phyloP scores from a whole-genome alignment of 768 basidiomycete genomes.

The Steccherinum ochraceum region DNA sequence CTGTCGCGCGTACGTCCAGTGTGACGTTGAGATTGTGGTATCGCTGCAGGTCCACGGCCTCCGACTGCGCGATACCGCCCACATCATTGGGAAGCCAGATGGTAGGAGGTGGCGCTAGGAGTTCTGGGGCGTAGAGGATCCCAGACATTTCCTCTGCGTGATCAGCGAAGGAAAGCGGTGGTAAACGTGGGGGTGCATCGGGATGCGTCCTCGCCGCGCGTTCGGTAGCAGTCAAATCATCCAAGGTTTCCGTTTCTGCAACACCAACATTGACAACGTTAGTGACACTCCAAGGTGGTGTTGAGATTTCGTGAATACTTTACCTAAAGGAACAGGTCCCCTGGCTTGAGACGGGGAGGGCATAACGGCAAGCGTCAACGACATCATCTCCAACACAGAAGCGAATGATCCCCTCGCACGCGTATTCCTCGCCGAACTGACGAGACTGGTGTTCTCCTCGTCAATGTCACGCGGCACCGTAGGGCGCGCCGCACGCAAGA shows the following conservation, averaged over 20 bases:
- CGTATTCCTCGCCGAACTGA: slow-evolving; percentile 28
- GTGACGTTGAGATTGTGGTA: slow-evolving; percentile 69
- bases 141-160: slow-evolving; percentile 74
- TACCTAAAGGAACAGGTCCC: slow-evolving; percentile 64
- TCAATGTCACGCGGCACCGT: slow-evolving; percentile 25
- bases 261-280: not conserved
- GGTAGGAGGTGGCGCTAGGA: slow-evolving; percentile 69
- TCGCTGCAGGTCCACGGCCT: slow-evolving; percentile 69
- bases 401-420: slow-evolving; percentile 68
- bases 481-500: slow-evolving; percentile 38
- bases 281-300: too few species aligned
- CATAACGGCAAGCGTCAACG: slow-evolving; percentile 66
- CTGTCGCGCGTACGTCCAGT: slow-evolving; percentile 54
- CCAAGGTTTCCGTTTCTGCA: slow-evolving; percentile 71
- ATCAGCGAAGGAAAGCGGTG: slow-evolving; percentile 62
- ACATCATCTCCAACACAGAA: slow-evolving; percentile 83
- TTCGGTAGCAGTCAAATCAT: slow-evolving; percentile 76
- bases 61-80: slow-evolving; percentile 65
- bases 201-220: slow-evolving; percentile 73
- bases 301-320: slow-evolving; percentile 23
- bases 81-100: slow-evolving; percentile 84
- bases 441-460: slow-evolving; percentile 46
- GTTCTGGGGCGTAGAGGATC: slow-evolving; percentile 76
- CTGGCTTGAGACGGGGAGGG: slow-evolving; percentile 49
- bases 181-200: slow-evolving; percentile 68